Evolutionary conservation across 225 moss, liverwort and hornwort species (phyloP).

Genomic region (Straminergon stramineum): DNA sequence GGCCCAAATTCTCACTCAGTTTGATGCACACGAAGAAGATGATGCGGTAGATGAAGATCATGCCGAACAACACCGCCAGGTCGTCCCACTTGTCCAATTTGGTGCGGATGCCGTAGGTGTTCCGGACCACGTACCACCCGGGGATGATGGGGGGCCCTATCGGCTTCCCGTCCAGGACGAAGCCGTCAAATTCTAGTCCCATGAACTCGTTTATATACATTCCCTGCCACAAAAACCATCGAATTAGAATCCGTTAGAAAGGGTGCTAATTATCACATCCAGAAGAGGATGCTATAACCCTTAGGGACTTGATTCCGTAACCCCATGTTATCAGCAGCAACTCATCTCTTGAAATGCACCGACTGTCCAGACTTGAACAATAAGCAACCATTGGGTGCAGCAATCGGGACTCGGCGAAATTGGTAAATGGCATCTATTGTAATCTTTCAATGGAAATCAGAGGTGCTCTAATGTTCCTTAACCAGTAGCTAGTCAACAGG

Average conservation of each 20-base stretch:
- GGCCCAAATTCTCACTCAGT: constrained; percentile 57
- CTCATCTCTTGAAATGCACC: neutral
- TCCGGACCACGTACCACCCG: constrained; percentile 46
- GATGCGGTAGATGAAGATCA: constrained; percentile 59
- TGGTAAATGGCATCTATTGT: neutral
- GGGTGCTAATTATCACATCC: neutral
- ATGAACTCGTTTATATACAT: constrained; percentile 66
- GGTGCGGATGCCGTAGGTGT: constrained; percentile 49
- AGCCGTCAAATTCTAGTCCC: constrained; percentile 52
- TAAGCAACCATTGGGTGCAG: neutral
- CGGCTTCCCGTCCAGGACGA: constrained; percentile 22
- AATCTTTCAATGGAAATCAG: neutral
- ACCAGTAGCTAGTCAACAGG: neutral
- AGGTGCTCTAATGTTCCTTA: neutral
- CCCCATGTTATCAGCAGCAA: neutral
- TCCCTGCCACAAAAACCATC: constrained; percentile 33
- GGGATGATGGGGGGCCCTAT: constrained; percentile 32
- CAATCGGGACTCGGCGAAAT: neutral
- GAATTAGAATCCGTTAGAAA: neutral
- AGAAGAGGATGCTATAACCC: neutral
- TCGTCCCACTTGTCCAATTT: constrained; percentile 58
- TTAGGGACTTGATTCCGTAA: too few species aligned
- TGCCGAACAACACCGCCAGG: constrained; percentile 38
- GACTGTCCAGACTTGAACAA: neutral
- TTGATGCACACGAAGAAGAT: constrained; percentile 87